Base-by-base conservation (phyloP, 2,329 filamentous ascomycete species). In the Nigrograna mackinnonii region DNA sequence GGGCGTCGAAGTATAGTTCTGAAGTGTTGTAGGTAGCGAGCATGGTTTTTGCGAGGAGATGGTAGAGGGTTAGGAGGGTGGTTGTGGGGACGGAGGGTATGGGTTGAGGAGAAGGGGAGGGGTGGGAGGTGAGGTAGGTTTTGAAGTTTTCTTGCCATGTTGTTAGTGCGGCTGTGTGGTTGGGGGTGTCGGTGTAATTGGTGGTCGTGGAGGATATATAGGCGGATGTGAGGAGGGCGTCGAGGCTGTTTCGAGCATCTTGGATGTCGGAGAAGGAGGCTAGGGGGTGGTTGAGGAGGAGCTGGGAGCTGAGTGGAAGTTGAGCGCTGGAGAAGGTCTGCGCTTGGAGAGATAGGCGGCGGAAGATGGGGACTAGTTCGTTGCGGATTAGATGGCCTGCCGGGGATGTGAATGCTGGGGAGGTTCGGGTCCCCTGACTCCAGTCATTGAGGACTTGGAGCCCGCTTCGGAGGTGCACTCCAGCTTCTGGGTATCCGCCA, bases 341-440 rank as follows among this genome's bases (percentile, higher is more conserved):
- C 17, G 43, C 43, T 20, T 41, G 38, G 4, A 46, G 22, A 14
- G 38, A 33, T n/a, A 46, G 30, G 6, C 43, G 34, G 22, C 24
- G 33, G n/a, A 38, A 35, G 6, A 46, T 18, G 2, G 43, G 43
- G 6, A 22, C 43, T 16, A 46, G 16, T 17, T 46, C 31, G 7
- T 21, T 18, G 1, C 43, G 38, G 12, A 46, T 42, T 22, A 46
- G 22, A 20, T 46, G 43, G 5, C 35, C 39, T 9, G 35, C 35
- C 6, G 43, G 43, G 13, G 38, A 38, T 6, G 39, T 34, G 14
- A 11, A 22, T 6, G 31, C 17, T 28, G 22, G 20, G 4, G 31
- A n/a, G n/a, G 24, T 28, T 9, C 9, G n/a, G n/a, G 9, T n/a
- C n/a, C 24, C 24, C n/a, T n/a, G 24, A 28, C 9, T 9, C 24